phyloP scores from a whole-genome alignment of 2,329 filamentous ascomycete genomes.

The Xylaria polymorpha region DNA sequence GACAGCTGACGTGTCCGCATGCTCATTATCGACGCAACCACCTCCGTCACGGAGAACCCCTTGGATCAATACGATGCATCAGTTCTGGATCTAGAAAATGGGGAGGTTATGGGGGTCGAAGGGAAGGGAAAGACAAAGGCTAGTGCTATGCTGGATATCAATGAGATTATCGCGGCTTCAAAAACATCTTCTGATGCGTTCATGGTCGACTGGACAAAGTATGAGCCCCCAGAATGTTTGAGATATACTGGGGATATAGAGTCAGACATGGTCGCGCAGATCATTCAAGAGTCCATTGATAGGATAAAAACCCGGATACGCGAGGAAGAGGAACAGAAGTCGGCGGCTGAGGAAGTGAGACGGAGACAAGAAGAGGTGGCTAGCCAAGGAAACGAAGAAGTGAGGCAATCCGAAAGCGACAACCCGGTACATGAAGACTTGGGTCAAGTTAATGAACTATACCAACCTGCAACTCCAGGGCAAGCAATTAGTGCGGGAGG shows the following conservation, averaged over 20 bases:
- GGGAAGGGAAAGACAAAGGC: conserved; percentile 31
- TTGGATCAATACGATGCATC: conserved; percentile 17
- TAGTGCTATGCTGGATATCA: not conserved
- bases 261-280: conserved; percentile 55
- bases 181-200: conserved; percentile 38
- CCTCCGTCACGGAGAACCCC: conserved; percentile 38
- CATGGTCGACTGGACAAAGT: conserved; percentile 59
- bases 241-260: conserved; percentile 53
- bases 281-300: conserved; percentile 60
- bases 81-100: conserved; percentile 26
- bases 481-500: not conserved
- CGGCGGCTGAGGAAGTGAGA: conserved; percentile 42
- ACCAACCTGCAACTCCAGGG: not conserved
- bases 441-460: not conserved
- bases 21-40: conserved; percentile 22
- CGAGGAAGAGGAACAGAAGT: conserved; percentile 47
- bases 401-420: not conserved
- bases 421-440: not conserved
- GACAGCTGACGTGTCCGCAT: conserved; percentile 10
- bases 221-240: conserved; percentile 59
- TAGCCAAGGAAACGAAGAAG: conserved; percentile 26
- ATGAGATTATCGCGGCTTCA: not conserved
- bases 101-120: not conserved
- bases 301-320: conserved; percentile 56
- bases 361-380: conserved; percentile 43